These are phyloP conservation scores for Dorcoceras hygrometricum DNA, from an alignment of 257 asterid genomes.

Conservation along the genomic window DNA sequence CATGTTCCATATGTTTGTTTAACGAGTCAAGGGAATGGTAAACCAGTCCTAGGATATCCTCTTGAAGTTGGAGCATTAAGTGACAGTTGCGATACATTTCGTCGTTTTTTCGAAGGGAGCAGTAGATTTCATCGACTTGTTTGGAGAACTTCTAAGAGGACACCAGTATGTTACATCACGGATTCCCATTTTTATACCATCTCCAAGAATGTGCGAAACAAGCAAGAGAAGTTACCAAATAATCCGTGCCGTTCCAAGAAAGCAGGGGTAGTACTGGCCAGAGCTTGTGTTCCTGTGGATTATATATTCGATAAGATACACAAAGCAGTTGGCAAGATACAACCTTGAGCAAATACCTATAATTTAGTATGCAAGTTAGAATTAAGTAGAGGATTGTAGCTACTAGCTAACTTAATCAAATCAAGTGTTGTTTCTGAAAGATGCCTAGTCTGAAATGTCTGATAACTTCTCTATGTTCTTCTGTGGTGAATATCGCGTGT, in stretches of 20 bases:
- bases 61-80: conserved; percentile 38
- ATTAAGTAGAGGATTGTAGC: no score
- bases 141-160: conserved; percentile 61
- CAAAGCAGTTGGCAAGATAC: conserved; percentile 34
- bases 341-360: conserved; percentile 8
- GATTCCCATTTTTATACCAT: conserved; percentile 25
- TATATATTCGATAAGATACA: conserved; percentile 40
- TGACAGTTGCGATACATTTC: conserved; percentile 22
- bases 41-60: conserved; percentile 57
- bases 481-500: no score
- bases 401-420: no score
- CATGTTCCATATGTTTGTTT: conserved; percentile 52
- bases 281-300: conserved; percentile 54
- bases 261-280: conserved; percentile 22
- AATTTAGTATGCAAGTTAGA: not conserved
- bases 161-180: conserved; percentile 50
- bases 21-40: conserved; percentile 39
- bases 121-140: conserved; percentile 30
- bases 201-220: conserved; percentile 13
- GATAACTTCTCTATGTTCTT: no score
- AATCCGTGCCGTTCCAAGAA: conserved; percentile 13
- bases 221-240: conserved; percentile 19
- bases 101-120: conserved; percentile 6
- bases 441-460: not conserved
- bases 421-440: not conserved